Conservation (phyloP, 140 eudicot genomes). For the Flaveria floridana region DNA sequence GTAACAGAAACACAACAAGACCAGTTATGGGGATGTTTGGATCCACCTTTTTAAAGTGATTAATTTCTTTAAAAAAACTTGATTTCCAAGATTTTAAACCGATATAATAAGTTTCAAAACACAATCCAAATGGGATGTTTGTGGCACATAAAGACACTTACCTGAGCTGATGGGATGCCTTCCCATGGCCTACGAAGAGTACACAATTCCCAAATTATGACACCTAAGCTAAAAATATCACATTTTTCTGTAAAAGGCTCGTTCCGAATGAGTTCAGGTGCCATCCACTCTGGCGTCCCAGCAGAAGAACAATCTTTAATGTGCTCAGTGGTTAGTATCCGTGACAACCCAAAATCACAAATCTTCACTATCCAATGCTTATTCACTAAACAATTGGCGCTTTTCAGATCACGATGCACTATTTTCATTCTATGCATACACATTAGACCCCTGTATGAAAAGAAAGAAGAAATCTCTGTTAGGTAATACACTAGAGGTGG, state of each 20-base stretch:
- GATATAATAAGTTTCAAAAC: neutral
- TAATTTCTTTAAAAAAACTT: neutral
- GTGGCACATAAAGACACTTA: slow-evolving; percentile 20
- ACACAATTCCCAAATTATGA: slow-evolving; percentile 63
- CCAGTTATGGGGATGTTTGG: neutral
- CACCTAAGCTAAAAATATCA: slow-evolving; percentile 69
- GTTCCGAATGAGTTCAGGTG: slow-evolving; percentile 68
- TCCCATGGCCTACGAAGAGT: slow-evolving; percentile 68
- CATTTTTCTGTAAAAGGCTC: slow-evolving; percentile 67
- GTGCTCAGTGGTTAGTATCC: slow-evolving; percentile 42
- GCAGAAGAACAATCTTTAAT: slow-evolving; percentile 61
- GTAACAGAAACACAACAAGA: slow-evolving; percentile 12
- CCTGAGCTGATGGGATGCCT: slow-evolving; percentile 58
- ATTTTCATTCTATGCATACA: slow-evolving; percentile 61
- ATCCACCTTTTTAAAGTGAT: neutral
- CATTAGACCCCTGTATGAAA: slow-evolving; percentile 52
- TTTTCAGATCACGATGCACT: slow-evolving; percentile 63
- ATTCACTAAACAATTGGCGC: slow-evolving; percentile 60
- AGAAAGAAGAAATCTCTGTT: slow-evolving; percentile 12
- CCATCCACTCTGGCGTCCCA: slow-evolving; percentile 82
- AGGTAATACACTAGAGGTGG: neutral
- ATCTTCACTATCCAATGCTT: slow-evolving; percentile 68
- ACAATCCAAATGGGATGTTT: neutral
- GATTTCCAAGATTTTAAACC: neutral
- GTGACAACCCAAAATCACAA: slow-evolving; percentile 67